phyloP scores from a whole-genome alignment of 805 yeast species.

The Ogataea nonfermentans region DNA sequence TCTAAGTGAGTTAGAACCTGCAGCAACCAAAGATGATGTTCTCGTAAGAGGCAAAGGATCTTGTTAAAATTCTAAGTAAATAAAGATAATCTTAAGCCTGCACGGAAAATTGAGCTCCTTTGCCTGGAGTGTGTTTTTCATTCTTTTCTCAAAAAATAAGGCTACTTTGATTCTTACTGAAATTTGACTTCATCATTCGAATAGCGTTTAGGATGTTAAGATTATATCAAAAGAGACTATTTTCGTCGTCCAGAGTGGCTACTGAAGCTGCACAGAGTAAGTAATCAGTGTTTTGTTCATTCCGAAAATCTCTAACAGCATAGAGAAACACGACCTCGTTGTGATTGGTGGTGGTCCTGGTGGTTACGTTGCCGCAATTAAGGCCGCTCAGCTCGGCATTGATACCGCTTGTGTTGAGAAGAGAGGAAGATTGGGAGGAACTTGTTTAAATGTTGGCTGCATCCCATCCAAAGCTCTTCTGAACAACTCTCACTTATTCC shows the following conservation, averaged over 20 bases:
- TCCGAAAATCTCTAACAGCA: slow-evolving; percentile 13
- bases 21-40: too few species aligned
- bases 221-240: slow-evolving; percentile 31
- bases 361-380: slow-evolving; percentile 98
- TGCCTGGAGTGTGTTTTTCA: not conserved
- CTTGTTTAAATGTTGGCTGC: slow-evolving; percentile 98
- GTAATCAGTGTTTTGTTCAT: slow-evolving; percentile 6
- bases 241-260: slow-evolving; percentile 31
- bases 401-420: slow-evolving; percentile 96
- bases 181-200: too few species aligned
- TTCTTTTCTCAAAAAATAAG: not conserved
- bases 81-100: too few species aligned
- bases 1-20: too few species aligned
- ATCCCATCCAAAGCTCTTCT: slow-evolving; percentile 95
- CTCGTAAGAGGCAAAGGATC: too few species aligned
- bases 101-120: slow-evolving; percentile 10
- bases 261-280: slow-evolving; percentile 30
- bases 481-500: slow-evolving; percentile 92
- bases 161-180: too few species aligned
- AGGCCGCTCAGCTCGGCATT: slow-evolving; percentile 93
- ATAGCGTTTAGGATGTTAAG: slow-evolving; percentile 29
- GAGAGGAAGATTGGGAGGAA: slow-evolving; percentile 96
- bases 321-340: slow-evolving; percentile 76
- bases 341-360: slow-evolving; percentile 99
- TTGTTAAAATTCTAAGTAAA: too few species aligned